These are phyloP conservation scores for Boletus huronensis DNA, from an alignment of 768 basidiomycete genomes.

Conservation along the genomic window DNA sequence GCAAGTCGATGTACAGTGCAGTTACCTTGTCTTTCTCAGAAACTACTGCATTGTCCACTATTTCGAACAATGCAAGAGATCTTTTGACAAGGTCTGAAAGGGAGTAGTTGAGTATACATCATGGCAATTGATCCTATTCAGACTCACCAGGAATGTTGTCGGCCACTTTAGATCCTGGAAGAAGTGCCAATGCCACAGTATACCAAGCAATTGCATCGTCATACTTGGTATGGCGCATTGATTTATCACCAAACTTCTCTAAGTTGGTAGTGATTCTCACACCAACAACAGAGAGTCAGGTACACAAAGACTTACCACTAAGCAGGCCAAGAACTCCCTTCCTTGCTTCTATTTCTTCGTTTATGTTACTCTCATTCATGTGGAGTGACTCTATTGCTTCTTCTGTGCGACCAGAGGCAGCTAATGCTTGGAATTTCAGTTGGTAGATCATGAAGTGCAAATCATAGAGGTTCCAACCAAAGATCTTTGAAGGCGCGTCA, in stretches of 20 bases:
- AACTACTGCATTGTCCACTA: neutral
- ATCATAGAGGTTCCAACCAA: neutral
- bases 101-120: neutral
- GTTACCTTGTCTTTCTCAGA: neutral
- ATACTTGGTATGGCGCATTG: neutral
- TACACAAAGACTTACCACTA: neutral
- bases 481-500: neutral
- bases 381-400: neutral
- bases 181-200: neutral
- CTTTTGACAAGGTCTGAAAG: neutral
- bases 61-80: neutral
- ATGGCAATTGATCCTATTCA: neutral
- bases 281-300: neutral
- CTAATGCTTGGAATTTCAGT: neutral
- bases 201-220: neutral
- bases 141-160: neutral
- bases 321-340: neutral
- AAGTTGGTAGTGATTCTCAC: neutral
- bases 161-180: neutral
- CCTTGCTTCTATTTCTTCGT: neutral
- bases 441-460: neutral
- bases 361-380: neutral
- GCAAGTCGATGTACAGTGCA: neutral
- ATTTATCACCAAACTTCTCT: neutral
- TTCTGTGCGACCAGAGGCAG: neutral